Conservation (phyloP, 2,329 filamentous ascomycete genomes). For the Aspergillus bombycis region DNA sequence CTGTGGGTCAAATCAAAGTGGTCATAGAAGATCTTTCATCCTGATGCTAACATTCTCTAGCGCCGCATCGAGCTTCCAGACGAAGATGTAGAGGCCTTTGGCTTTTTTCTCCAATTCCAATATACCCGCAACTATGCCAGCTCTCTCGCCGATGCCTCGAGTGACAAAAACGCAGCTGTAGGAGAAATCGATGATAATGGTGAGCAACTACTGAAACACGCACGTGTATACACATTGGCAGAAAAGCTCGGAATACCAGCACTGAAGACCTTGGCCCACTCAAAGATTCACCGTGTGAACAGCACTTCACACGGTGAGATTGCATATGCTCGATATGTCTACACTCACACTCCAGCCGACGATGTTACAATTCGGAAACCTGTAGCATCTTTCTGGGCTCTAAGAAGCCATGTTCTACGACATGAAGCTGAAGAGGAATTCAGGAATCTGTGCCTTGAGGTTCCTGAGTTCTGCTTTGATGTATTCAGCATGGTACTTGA, state of each 20-base stretch:
- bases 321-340: slow-evolving; percentile 87
- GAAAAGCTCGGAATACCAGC: slow-evolving; percentile 71
- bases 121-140: slow-evolving; percentile 90
- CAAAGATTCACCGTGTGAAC: slow-evolving; percentile 90
- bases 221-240: slow-evolving; percentile 84
- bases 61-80: slow-evolving; percentile 69
- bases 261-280: slow-evolving; percentile 76
- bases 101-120: slow-evolving; percentile 79
- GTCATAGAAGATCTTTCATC: background rate
- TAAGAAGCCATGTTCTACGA: slow-evolving; percentile 75
- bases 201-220: slow-evolving; percentile 82
- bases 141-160: slow-evolving; percentile 58
- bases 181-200: slow-evolving; percentile 76
- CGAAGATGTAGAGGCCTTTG: slow-evolving; percentile 73
- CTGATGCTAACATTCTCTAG: slow-evolving; percentile 40
- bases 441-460: slow-evolving; percentile 80
- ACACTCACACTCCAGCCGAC: slow-evolving; percentile 70
- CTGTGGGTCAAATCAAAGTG: slow-evolving; percentile 51
- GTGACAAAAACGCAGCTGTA: slow-evolving; percentile 65
- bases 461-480: slow-evolving; percentile 90
- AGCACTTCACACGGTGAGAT: slow-evolving; percentile 89
- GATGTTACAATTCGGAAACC: slow-evolving; percentile 77
- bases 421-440: slow-evolving; percentile 87
- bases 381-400: slow-evolving; percentile 89
- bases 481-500: slow-evolving; percentile 67